A percentile compares a stretch with the other conserved stretches of the same genome.
phyloP scores from a whole-genome alignment of 148 eudicot genomes.

The Chenopodium formosanum region DNA sequence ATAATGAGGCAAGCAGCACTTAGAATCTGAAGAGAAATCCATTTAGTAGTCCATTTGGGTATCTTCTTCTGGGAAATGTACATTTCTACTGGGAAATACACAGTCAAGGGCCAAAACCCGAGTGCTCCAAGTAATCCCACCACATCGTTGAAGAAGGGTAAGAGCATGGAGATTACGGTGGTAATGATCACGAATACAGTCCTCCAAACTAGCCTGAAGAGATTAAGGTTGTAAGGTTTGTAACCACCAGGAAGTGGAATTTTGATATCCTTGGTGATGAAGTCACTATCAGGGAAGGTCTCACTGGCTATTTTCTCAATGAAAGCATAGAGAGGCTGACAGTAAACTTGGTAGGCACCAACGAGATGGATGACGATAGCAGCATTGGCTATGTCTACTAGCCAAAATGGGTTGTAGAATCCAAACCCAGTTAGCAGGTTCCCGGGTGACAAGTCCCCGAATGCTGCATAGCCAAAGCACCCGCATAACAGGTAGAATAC shows the following conservation, averaged over 20 bases:
- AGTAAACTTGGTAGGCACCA: conserved; percentile 60
- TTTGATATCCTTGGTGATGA: conserved; percentile 40
- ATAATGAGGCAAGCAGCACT: conserved; percentile 49
- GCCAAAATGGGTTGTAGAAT: conserved; percentile 65
- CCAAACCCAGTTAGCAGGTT: conserved; percentile 62
- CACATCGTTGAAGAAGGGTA: conserved; percentile 57
- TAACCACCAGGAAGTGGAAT: conserved; percentile 34
- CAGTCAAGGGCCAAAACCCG: conserved; percentile 68
- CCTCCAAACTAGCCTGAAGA: conserved; percentile 49
- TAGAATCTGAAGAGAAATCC: conserved; percentile 45
- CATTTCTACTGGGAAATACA: conserved; percentile 53
- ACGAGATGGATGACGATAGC: conserved; percentile 54
- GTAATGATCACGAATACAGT: conserved; percentile 47
- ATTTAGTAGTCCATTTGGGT: conserved; percentile 49
- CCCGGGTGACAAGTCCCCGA: conserved; percentile 47
- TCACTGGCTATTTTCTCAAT: conserved; percentile 35
- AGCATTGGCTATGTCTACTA: conserved; percentile 51
- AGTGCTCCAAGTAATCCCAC: conserved; percentile 55
- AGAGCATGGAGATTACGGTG: conserved; percentile 50
- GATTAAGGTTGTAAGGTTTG: conserved; percentile 35
- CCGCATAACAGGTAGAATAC: conserved; percentile 57
- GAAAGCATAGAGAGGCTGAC: conserved; percentile 55
- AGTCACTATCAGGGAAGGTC: conserved; percentile 36
- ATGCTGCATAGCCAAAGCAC: conserved; percentile 55
- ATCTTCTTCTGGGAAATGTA: conserved; percentile 50